Base-by-base conservation (phyloP, 306 rosid genomes). In the Sechiopsis laciniata region DNA sequence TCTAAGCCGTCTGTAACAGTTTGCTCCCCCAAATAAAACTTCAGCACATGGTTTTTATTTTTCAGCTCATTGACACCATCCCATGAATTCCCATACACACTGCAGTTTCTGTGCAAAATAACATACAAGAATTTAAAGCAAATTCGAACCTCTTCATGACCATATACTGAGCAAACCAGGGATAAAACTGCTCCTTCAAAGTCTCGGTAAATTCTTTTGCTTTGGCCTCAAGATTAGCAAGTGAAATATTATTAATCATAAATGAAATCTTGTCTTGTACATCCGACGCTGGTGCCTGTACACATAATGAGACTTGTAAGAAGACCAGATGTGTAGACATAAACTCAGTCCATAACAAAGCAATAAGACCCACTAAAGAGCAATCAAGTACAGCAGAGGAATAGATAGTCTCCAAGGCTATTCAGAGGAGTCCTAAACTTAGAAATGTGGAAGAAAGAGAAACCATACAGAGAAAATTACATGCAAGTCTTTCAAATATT, bases 111-210 rank as follows among this genome's bases (percentile, higher is more conserved):
- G 48, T 10, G 17, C 32, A 58, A 64, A 69, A 22, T 26, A 4
- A 17, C 20, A 19, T 12, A 46, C 24, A 65, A 78, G 45, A 21
- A 46, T 7, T 22, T n/a, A 10, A 48, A 19, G 40, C 0, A 21
- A 45, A 16, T 72, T 32, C 85, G 24, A 54, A 95, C 99, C 99
- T 95, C 86, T 95, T 95, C 99, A 91, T 91, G 57, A 95, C 99
- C 96, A 95, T 91, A 81, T 95, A 95, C 80, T 95, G 90, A 0
- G 99, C 97, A 88, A 95, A 95, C 99, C 99, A 95, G 20, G 97
- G 90, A 87, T 87, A 80, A 80, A 86, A 87, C 76, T 85, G 95
- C 84, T 88, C 97, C 80, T 91, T 89, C 75, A 91, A 76, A 80
- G 88, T 80, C 71, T 95, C 97, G 37, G 80, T 73, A 48, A 91